These are phyloP conservation scores for Solanum commersonii DNA, from an alignment of 257 asterid species.

Conservation along the genomic window DNA sequence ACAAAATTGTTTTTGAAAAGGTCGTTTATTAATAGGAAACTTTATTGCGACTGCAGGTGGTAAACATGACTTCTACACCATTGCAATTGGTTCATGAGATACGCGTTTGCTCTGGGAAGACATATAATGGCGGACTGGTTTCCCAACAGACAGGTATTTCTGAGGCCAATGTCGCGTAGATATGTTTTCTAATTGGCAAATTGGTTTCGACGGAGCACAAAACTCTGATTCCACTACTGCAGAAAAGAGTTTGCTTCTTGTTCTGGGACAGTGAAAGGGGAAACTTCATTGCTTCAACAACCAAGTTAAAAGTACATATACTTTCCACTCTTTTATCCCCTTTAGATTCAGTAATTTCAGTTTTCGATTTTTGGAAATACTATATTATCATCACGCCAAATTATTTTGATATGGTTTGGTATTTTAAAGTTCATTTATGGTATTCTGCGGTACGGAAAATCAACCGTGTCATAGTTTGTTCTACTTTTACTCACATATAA, in stretches of 20 bases:
- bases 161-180: background rate
- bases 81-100: background rate
- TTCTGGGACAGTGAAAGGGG: background rate
- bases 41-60: background rate
- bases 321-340: background rate
- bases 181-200: background rate
- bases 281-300: background rate
- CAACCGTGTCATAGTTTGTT: too few species aligned
- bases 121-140: background rate
- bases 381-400: background rate
- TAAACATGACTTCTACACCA: background rate
- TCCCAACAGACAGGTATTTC: background rate
- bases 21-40: background rate
- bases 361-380: background rate
- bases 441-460: too few species aligned
- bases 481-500: too few species aligned
- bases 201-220: background rate
- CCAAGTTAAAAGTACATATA: background rate
- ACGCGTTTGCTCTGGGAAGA: background rate
- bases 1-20: background rate
- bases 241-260: background rate
- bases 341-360: background rate
- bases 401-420: background rate
- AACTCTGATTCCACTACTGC: background rate
- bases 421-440: background rate